Base-by-base conservation (phyloP, 805 yeast genomes). In the Nakazawaea ishiwadae region DNA sequence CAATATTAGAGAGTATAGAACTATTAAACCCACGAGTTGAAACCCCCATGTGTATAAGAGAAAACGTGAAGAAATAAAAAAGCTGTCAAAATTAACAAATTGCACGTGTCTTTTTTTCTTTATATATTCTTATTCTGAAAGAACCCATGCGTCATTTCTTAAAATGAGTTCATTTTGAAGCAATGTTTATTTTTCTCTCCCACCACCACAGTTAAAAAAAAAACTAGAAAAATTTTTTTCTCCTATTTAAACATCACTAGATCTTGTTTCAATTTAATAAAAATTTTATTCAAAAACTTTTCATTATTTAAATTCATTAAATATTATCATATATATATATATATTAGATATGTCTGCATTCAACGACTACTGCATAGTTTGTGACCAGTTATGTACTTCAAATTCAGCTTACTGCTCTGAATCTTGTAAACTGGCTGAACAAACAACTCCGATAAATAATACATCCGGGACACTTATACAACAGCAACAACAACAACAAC, bases 291-390 rank as follows among this genome's bases (percentile, higher is more conserved):
- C 10, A 23, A 23, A 23, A 8, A 23, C n/a, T n/a, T n/a, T n/a
- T n/a, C n/a, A n/a, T n/a, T n/a, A n/a, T n/a, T n/a, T n/a, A n/a
- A n/a, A n/a, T n/a, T n/a, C n/a, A n/a, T n/a, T n/a, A n/a, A n/a
- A n/a, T n/a, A n/a, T n/a, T n/a, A 5, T 14, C 30, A 27, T 27
- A 28, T 8, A 5, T 14, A 28, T 28, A 4, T 8, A 28, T 28
- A 28, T 28, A 28, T n/a, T 7, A 29, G 16, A 6, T 35, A 69
- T 71, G 74, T 61, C 75, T 31, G 66, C 67, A 6, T 62, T 62
- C 46, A 56, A 61, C 48, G 67, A 62, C 39, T 62, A 55, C 50
- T 62, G 67, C 44, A 45, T 62, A 23, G 60, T 61, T 17, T 62
- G 67, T 49, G 67, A 62, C 40, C 55, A 58, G 44, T 48, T 58